Evolutionary conservation across 768 basidiomycete genomes (phyloP).

Genomic region (Boletellus emodensis): DNA sequence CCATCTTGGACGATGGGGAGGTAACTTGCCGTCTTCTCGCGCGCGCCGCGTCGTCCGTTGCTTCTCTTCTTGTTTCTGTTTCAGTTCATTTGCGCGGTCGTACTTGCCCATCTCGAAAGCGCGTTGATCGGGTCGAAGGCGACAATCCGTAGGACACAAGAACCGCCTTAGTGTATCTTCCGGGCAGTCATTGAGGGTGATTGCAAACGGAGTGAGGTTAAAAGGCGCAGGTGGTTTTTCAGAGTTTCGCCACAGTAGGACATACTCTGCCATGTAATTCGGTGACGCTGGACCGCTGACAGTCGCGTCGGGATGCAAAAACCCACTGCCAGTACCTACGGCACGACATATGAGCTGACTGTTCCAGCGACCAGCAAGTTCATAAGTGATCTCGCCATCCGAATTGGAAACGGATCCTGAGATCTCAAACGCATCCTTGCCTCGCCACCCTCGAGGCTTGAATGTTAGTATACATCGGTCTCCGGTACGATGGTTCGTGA

Average conservation of each 20-base stretch:
- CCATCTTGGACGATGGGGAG: constrained; percentile 83
- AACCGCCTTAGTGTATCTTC: constrained; percentile 61
- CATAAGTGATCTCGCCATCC: constrained; percentile 64
- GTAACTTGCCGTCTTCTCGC: constrained; percentile 68
- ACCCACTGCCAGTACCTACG: constrained; percentile 54
- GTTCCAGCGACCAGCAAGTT: constrained; percentile 95
- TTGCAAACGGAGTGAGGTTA: constrained; percentile 92
- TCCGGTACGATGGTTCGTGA: constrained; percentile 86
- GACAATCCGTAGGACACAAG: constrained; percentile 87
- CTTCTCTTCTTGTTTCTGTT: constrained; percentile 76
- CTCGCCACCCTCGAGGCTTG: constrained; percentile 94
- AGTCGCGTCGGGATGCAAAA: constrained; percentile 68
- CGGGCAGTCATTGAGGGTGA: constrained; percentile 88
- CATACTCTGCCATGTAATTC: constrained; percentile 58
- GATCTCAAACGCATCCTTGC: constrained; percentile 89
- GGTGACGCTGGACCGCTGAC: constrained; percentile 45
- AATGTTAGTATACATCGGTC: constrained; percentile 89
- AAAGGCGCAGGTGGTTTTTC: constrained; percentile 81
- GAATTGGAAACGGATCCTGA: constrained; percentile 76
- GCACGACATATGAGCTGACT: constrained; percentile 87
- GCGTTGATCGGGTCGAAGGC: constrained; percentile 87
- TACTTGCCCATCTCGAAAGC: constrained; percentile 90
- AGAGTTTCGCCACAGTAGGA: constrained; percentile 91
- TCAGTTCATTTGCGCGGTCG: constrained; percentile 77
- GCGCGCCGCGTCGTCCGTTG: constrained; percentile 67